A percentile compares a stretch with the other conserved stretches of the same genome.
phyloP scores from a whole-genome alignment of 805 yeast species.

The Dipodascopsis tothii region DNA sequence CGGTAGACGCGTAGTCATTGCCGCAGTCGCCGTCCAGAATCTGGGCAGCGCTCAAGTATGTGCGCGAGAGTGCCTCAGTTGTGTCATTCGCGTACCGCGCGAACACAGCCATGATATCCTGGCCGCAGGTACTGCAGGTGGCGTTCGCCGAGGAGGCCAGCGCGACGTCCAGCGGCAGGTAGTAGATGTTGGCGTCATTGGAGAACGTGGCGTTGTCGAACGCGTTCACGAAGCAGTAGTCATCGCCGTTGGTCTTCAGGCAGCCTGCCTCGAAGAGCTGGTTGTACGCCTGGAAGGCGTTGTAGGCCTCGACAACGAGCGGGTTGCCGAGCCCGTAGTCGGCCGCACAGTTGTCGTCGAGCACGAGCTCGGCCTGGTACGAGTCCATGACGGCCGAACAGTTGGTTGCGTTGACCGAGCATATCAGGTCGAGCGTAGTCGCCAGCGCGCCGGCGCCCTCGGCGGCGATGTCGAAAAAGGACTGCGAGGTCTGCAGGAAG shows the following conservation, averaged over 20 bases:
- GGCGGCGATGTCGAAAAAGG: constrained; percentile 27
- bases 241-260: constrained; percentile 13
- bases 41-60: constrained; percentile 28
- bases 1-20: constrained; percentile 6
- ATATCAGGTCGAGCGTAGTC: constrained; percentile 25
- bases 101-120: constrained; percentile 26
- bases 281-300: constrained; percentile 26
- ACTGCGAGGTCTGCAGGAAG: constrained; percentile 27
- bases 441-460: constrained; percentile 26
- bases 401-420: constrained; percentile 23
- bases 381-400: constrained; percentile 25
- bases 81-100: constrained; percentile 23
- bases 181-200: constrained; percentile 28
- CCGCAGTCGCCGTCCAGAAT: constrained; percentile 23
- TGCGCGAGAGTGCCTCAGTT: constrained; percentile 24
- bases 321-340: constrained; percentile 27
- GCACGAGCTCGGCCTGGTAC: constrained; percentile 18
- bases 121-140: constrained; percentile 26
- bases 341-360: constrained; percentile 16
- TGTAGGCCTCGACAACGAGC: constrained; percentile 27
- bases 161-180: constrained; percentile 28
- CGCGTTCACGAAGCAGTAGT: constrained; percentile 30
- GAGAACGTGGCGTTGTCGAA: constrained; percentile 17
- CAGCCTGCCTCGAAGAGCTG: constrained; percentile 29
- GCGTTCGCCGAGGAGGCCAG: constrained; percentile 21